Evolutionary conservation across 106 monocot species (phyloP).

Genomic region (Cymbidium sinense): DNA sequence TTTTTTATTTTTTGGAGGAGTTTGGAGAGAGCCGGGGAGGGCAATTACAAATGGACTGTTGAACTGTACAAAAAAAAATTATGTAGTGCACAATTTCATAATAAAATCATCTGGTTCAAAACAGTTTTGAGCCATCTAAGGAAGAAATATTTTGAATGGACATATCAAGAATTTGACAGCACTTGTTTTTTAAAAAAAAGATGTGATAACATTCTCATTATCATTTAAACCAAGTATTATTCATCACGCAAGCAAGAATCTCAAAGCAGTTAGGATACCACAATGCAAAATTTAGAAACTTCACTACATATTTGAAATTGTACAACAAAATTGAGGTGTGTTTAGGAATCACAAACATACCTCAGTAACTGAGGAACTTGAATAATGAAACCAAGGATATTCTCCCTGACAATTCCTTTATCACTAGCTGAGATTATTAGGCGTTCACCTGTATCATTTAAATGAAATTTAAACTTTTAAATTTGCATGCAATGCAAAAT

Average conservation of each 20-base stretch:
- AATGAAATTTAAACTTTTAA: not conserved
- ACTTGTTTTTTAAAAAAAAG: not conserved
- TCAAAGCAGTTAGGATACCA: not conserved
- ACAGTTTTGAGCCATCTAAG: not conserved
- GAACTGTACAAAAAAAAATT: not conserved
- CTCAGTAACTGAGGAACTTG: conserved; percentile 80
- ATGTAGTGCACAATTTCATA: not conserved
- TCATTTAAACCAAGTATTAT: too few relatives aligned
- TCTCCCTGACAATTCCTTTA: conserved; percentile 66
- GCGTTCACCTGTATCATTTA: conserved; percentile 33
- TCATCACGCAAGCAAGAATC: not conserved
- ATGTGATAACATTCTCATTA: too few relatives aligned
- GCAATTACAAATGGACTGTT: not conserved
- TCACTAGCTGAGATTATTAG: conserved; percentile 62
- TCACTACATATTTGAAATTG: not conserved
- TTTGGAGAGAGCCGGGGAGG: not conserved
- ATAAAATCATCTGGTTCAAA: not conserved
- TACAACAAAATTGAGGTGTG: not conserved
- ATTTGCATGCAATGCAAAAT: not conserved
- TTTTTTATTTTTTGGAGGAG: not conserved
- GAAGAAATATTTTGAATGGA: not conserved
- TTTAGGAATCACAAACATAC: conserved; percentile 21
- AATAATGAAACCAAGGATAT: conserved; percentile 68
- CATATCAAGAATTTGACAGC: not conserved
- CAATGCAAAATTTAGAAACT: not conserved